Base-by-base conservation (phyloP, 2,329 filamentous ascomycete species). In the Fonsecaea pedrosoi region DNA sequence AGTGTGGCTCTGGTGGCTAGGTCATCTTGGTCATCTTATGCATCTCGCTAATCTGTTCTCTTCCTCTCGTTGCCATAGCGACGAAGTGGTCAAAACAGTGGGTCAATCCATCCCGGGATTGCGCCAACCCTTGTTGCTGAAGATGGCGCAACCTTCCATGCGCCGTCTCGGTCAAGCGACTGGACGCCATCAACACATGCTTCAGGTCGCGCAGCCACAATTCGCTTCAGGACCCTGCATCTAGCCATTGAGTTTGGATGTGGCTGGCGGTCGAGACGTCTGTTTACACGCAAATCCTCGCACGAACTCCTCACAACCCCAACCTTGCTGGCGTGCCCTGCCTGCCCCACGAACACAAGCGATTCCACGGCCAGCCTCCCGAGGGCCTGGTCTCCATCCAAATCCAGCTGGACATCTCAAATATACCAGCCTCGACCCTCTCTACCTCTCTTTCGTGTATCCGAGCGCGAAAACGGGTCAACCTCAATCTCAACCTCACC, bases 111-210 rank as follows among this genome's bases (percentile, higher is more conserved):
- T 25, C 4, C 40, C 21, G 15, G 5, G 40, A 45, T 45, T 45
- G 13, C 30, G 4, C 42, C n/a, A 40, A 62, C 4, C 45, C 45
- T 12, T 21, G 45, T 50, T 50, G 45, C 45, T 50, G 53, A 63
- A 7, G 38, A 69, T 61, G 63, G 63, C 60, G 67, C 64, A 60
- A 69, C 21, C 54, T 35, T 58, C 54, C 50, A 55, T 64, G 62
- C 54, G 42, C 18, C 42, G 18, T 9, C 7, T 9, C 35, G 3
- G 32, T n/a, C 42, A 32, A 34, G 10, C 64, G 21, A 69, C 67
- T 69, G 67, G 67, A 21, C 38, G 54, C 54, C 58, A 60, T 63
- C 37, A 42, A 55, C 8, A 60, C n/a, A 25, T 18, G 38, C 37
- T 7, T 32, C 35, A 55, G 21, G 30, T 30, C n/a, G 54, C 54